Evolutionary conservation across 371 early-diverging fungal genomes (phyloP), one percentile per base, ranked within the genome.

Genomic region (Mortierella sp.): DNA sequence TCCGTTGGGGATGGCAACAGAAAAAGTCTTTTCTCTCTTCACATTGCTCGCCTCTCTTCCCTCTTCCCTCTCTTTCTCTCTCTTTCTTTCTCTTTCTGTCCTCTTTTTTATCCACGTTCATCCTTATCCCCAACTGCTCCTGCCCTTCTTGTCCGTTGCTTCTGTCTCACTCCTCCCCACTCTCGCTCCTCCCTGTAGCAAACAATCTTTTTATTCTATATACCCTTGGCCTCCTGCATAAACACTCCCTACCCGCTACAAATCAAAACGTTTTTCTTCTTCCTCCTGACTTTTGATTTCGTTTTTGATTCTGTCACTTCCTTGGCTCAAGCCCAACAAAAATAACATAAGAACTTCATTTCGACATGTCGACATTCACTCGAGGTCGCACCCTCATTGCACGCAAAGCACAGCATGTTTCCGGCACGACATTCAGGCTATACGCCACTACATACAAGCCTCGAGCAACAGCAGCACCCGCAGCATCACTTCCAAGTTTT

Each of bases 351-450:
- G 12, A 21, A 50, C 14, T 21, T 2, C 19, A n/a, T 44, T 44
- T 17, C 31, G 23, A 41, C 53, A 62, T 67, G 67, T 63, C 75
- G 53, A 50, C 72, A 57, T 61, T 65, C 42, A 41, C 62, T 49
- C 67, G 67, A 55, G 50, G n/a, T 2, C 60, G 55, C 49, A 46
- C 51, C 6, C 57, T 50, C 56, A 53, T 72, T 55, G 58, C 63
- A 26, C 67, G 67, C 44, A 28, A 51, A 11, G 52, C 61, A 52
- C 58, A 58, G 46, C 62, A 41, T 17, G 39, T 66, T 21, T 21
- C 46, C 42, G 37, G 44, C 62, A 62, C 56, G 57, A 52, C 48
- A 28, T 3, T 28, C 53, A 41, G 54, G 47, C 57, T 42, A 23
- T 39, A 37, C 27, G 47, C 54, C 23, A 47, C 26, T 41, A 37